These are phyloP conservation scores for Lactifluus subvellereus DNA, from an alignment of 768 basidiomycete genomes.

Conservation along the genomic window DNA sequence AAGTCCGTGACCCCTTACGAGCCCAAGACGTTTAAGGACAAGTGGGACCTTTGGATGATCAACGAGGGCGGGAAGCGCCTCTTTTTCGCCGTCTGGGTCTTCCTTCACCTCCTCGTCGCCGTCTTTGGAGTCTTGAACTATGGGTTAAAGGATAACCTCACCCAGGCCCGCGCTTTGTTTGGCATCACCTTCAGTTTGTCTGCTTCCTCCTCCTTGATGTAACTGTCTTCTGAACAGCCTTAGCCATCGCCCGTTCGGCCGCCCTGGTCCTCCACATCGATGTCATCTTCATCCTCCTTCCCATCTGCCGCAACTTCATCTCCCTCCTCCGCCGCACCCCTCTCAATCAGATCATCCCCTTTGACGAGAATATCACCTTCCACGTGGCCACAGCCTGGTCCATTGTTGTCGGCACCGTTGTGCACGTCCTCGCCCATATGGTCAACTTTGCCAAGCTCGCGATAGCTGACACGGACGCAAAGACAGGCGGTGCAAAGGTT, in stretches of 20 bases:
- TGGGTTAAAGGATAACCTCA: constrained; percentile 70
- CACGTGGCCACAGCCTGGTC: constrained; percentile 91
- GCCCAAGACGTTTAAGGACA: constrained; percentile 40
- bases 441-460: constrained; percentile 74
- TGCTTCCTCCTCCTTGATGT: not conserved
- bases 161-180: constrained; percentile 59
- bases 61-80: constrained; percentile 80
- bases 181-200: constrained; percentile 70
- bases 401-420: constrained; percentile 67
- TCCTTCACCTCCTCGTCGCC: constrained; percentile 75
- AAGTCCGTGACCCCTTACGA: constrained; percentile 31
- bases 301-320: constrained; percentile 93
- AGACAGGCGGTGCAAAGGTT: constrained; percentile 48
- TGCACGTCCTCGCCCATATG: constrained; percentile 84
- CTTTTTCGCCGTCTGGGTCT: constrained; percentile 76
- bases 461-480: constrained; percentile 47
- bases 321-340: constrained; percentile 82
- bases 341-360: constrained; percentile 81
- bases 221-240: not conserved
- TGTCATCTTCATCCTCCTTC: constrained; percentile 89
- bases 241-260: constrained; percentile 82
- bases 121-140: constrained; percentile 76
- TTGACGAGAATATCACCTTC: constrained; percentile 89
- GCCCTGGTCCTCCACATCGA: constrained; percentile 90
- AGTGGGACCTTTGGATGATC: constrained; percentile 80